Evolutionary conservation across 164 flowering plant genomes (phyloP).

Genomic region (Vitis rupestris): DNA sequence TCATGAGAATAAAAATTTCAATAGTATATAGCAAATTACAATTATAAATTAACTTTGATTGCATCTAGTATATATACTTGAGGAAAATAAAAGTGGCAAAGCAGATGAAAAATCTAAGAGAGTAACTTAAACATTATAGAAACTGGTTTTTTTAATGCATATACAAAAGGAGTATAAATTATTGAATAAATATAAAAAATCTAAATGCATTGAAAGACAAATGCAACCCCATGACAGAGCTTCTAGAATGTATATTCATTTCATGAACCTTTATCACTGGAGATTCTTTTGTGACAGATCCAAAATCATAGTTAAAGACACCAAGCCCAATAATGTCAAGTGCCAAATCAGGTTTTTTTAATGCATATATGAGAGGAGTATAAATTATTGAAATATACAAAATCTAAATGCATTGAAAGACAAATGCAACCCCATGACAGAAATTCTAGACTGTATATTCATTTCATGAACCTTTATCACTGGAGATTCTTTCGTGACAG

Average conservation of each 20-base stretch:
- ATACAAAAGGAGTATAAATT: too few species aligned
- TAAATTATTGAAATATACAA: too few species aligned
- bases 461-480: conserved; percentile 73
- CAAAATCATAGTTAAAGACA: conserved; percentile 94
- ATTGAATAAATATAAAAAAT: too few species aligned
- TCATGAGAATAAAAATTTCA: too few species aligned
- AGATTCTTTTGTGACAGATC: conserved; percentile 93
- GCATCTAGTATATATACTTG: too few species aligned
- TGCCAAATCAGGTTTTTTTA: conserved; percentile 34
- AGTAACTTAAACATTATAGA: too few species aligned
- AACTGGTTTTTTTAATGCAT: too few species aligned
- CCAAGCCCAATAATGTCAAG: conserved; percentile 95
- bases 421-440: neutral
- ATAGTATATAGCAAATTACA: too few species aligned
- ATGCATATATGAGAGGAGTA: too few species aligned
- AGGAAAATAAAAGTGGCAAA: too few species aligned
- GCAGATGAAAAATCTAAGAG: too few species aligned
- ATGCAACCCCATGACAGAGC: neutral
- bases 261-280: conserved; percentile 85
- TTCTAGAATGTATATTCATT: neutral
- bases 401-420: neutral
- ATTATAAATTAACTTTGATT: too few species aligned
- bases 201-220: neutral
- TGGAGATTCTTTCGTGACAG: conserved; percentile 93
- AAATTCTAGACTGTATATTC: neutral